Base-by-base conservation (phyloP, 2,329 filamentous ascomycete species). In the Clarireedia paspali region DNA sequence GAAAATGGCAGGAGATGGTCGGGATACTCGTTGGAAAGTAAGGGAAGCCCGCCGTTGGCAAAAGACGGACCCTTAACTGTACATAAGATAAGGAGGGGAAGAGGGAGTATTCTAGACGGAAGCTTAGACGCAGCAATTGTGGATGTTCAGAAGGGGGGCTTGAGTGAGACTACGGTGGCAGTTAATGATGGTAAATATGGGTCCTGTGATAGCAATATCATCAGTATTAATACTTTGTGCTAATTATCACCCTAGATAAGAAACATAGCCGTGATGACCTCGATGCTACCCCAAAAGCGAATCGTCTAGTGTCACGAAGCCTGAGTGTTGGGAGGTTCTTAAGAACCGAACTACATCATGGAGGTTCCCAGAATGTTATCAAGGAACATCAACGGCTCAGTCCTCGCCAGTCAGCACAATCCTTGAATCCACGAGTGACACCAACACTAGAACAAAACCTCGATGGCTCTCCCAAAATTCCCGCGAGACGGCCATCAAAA, bases 271-370 rank as follows among this genome's bases (percentile, higher is more conserved):
- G 30, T 4, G 30, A 17, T 5, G 52, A 54, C 14, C 17, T 30
- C n/a, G 34, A 49, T 15, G 30, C 10, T 17, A 68, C 65, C 9
- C 66, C 66, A 17, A 68, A 66, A 51, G 62, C 65, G 30, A 45
- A 36, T 7, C 57, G 46, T 50, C n/a, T 27, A 9, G 24, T 60
- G 6, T n/a, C 63, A 26, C 62, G 63, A 49, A 62, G 57, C 20
- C 54, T 59, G n/a, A 65, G 64, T 52, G 62, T 60, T 47, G 64
- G 64, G 4, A 57, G 52, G 14, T 67, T 64, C 52, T 58, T 67
- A 5, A 66, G 63, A 45, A 59, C 64, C 3, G 64, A 68, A 36
- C 55, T 62, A 15, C 59, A 63, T 58, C 52, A 51, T 47, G 52
- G 48, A 14, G 57, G 40, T 23, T 46, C 48, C 7, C 59, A 64